Conservation (phyloP, 139 green algal genomes). For the Mychonastes homosphaera region DNA sequence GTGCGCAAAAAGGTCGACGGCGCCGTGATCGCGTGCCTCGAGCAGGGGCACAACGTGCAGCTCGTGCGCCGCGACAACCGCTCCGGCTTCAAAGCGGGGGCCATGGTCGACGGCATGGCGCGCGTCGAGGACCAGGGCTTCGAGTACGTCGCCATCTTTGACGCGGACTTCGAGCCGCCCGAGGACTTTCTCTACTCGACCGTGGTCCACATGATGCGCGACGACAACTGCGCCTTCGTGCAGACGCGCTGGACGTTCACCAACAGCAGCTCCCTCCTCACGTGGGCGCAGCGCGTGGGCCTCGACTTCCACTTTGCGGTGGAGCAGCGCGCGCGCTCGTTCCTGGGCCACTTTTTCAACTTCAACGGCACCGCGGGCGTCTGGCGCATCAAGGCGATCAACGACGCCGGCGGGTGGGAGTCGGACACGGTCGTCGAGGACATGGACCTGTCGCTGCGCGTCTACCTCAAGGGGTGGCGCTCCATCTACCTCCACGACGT, state of each 20-base stretch:
- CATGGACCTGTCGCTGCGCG: conserved; percentile 46
- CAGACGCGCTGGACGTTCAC: conserved; percentile 69
- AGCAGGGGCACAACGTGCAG: conserved; percentile 38
- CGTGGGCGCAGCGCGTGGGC: conserved; percentile 39
- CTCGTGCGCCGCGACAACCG: conserved; percentile 54
- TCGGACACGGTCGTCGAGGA: conserved; percentile 54
- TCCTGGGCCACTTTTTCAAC: conserved; percentile 54
- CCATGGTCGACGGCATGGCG: conserved; percentile 55
- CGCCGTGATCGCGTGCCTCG: conserved; percentile 27
- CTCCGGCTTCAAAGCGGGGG: conserved; percentile 65
- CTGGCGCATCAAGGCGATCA: conserved; percentile 50
- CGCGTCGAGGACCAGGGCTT: conserved; percentile 30
- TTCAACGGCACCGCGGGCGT: conserved; percentile 55
- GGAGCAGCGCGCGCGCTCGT: conserved; percentile 43
- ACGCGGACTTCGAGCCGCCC: conserved; percentile 38
- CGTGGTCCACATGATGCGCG: conserved; percentile 23
- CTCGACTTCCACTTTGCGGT: conserved; percentile 54
- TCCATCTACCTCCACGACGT: conserved; percentile 45
- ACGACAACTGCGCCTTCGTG: conserved; percentile 53
- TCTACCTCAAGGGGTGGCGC: conserved; percentile 35
- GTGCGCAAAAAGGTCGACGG: conserved; percentile 42
- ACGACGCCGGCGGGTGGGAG: conserved; percentile 84
- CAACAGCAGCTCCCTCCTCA: conserved; percentile 62
- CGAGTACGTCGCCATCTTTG: conserved; percentile 45
- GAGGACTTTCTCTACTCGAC: conserved; percentile 57